Evolutionary conservation across 164 flowering plant species (phyloP).

Genomic region (Tetracentron sinense): DNA sequence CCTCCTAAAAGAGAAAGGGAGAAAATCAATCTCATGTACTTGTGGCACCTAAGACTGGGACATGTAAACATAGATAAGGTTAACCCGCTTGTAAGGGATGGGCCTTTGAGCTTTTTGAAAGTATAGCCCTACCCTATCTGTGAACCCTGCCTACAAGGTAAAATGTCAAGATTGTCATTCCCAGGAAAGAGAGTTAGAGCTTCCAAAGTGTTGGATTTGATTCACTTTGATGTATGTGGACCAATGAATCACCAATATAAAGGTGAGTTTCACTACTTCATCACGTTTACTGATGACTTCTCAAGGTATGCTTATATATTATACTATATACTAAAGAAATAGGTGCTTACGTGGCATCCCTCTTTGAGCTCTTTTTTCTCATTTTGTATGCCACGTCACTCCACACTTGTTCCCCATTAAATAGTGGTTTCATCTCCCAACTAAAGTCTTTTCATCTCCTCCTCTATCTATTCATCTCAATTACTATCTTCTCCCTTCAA

Average conservation of each 20-base stretch:
- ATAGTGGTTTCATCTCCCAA: too few species aligned
- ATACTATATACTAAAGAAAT: too few species aligned
- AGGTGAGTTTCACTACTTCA: constrained; percentile 1
- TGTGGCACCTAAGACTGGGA: constrained; percentile 7
- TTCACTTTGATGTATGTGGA: constrained; percentile 10
- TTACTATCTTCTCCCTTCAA: too few species aligned
- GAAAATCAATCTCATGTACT: neutral
- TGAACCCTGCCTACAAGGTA: constrained; percentile 13
- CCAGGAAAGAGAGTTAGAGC: neutral
- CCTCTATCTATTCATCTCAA: too few species aligned
- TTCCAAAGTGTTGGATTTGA: neutral
- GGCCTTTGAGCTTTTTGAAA: neutral
- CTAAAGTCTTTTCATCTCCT: too few species aligned
- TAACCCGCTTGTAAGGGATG: neutral
- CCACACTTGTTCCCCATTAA: too few species aligned
- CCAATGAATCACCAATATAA: neutral
- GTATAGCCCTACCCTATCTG: neutral
- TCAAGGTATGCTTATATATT: constrained; percentile 5
- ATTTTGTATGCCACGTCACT: too few species aligned
- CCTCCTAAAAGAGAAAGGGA: neutral
- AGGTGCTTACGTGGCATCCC: too few species aligned
- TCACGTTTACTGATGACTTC: constrained; percentile 9
- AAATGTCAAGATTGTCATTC: constrained; percentile 10
- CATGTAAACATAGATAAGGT: constrained; percentile 5
- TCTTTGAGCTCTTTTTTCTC: too few species aligned